Evolutionary conservation across 2,329 filamentous ascomycete genomes (phyloP), one percentile per base, ranked within the genome.

Genomic region (Colletotrichum noveboracense): DNA sequence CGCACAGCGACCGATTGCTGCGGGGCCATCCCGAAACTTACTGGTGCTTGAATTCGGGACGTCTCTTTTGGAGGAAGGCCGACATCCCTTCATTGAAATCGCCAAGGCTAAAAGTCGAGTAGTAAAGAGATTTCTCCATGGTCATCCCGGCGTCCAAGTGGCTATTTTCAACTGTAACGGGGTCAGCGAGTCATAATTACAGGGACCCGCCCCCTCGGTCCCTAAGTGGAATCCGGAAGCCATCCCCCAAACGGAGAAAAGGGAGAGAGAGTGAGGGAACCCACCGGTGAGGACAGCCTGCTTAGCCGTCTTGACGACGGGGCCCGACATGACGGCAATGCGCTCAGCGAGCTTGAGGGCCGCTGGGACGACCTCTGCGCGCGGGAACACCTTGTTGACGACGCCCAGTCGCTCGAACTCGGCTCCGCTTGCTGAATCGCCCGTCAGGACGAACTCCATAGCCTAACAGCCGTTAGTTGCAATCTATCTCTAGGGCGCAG

Each of bases 361-460:
- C 70, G 85, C 83, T 6, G 83, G 79, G 2, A 87, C 77, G 1
- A 88, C 84, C 24, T 81, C 74, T 16, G 83, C 82, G 6, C 79
- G 75, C 6, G 82, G 72, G 64, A 86, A 84, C 6, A 82, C 81
- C 75, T 81, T 83, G 74, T 84, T 85, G 58, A 87, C 84, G 6
- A 88, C 80, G 8, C 86, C 86, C 56, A 81, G 81, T n/a, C 82
- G 82, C 60, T 85, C 82, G 75, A 86, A 82, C 58, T 87, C 85
- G 8, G 70, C 76, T 24, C 83, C 85, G 26, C 81, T 82, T 16
- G 81, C 80, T 18, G 84, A 79, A 69, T 82, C 82, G 14, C 87
- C 86, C 4, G 86, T 87, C 26, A 88, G 82, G 55, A 88, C 86
- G 18, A 83, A 79, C 66, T 88, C 86, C 86, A 88, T 88, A 32